Percentiles rank a stretch among this genome's conserved stretches.
Conservation (phyloP, 1,284 basidiomycete genomes). For the Gymnopus androsaceus region DNA sequence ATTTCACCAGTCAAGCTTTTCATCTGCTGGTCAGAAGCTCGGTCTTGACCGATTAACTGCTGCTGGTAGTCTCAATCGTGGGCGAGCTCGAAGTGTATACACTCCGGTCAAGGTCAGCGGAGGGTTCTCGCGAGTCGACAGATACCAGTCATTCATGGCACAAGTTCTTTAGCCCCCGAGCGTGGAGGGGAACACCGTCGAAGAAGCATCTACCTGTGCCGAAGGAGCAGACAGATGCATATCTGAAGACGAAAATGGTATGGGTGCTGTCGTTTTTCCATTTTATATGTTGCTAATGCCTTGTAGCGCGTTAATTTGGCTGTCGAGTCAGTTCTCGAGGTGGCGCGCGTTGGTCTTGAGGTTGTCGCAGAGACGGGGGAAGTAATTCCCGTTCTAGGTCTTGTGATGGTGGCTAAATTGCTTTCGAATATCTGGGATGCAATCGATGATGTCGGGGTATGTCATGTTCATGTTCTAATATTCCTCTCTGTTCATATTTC, state of each 20-base stretch:
- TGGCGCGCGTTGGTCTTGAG: constrained; percentile 5
- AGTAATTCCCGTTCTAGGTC: constrained; percentile 12
- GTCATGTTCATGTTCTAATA: background rate
- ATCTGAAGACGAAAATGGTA: constrained; percentile 10
- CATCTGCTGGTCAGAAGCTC: background rate
- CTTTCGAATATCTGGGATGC: constrained; percentile 15
- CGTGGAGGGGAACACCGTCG: constrained; percentile 8
- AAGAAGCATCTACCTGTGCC: constrained; percentile 10
- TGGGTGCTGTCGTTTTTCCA: background rate
- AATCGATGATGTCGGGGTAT: constrained; percentile 15
- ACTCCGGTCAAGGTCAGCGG: background rate
- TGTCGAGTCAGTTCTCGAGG: background rate
- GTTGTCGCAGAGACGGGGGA: constrained; percentile 13
- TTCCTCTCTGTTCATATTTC: background rate
- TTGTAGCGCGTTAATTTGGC: constrained; percentile 12
- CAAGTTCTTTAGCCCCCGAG: constrained; percentile 12
- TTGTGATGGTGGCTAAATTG: constrained; percentile 10
- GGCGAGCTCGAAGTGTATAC: constrained; percentile 1
- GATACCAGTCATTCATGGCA: constrained; percentile 5
- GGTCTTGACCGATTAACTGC: background rate
- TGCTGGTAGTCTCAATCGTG: background rate
- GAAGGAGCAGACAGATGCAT: constrained; percentile 14
- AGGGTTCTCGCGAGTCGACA: background rate
- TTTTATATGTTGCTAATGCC: background rate
- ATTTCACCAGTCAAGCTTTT: background rate